Conservation (phyloP, 495 filamentous ascomycete species). For the Penicillium robsamsonii region DNA sequence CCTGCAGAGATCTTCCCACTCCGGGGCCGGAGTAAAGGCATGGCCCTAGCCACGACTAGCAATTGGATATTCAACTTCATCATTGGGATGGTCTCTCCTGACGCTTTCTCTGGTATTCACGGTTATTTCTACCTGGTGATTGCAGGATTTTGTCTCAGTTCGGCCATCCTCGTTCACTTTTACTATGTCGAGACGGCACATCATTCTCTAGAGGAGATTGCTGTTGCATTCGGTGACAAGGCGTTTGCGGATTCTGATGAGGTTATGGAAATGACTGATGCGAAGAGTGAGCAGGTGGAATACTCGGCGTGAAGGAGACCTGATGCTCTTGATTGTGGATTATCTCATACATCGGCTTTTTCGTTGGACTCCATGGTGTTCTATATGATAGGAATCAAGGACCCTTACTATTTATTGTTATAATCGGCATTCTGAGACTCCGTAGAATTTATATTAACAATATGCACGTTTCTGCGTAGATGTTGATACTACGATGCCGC, state of each 20-base stretch:
- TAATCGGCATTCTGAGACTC: too few relatives aligned
- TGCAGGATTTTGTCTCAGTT: slow-evolving; percentile 58
- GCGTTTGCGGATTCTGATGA: slow-evolving; percentile 24
- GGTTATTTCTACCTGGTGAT: slow-evolving; percentile 70
- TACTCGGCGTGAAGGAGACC: not conserved
- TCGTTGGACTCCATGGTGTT: not conserved
- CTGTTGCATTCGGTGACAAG: slow-evolving; percentile 28
- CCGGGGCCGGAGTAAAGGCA: slow-evolving; percentile 61
- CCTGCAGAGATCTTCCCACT: slow-evolving; percentile 73
- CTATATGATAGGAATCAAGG: not conserved
- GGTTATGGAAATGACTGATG: slow-evolving; percentile 16
- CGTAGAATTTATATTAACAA: not conserved
- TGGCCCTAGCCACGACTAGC: slow-evolving; percentile 65
- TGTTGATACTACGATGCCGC: too few relatives aligned
- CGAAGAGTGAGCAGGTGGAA: slow-evolving; percentile 10
- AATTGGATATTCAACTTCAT: slow-evolving; percentile 84
- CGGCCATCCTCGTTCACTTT: slow-evolving; percentile 58
- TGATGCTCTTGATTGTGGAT: not conserved
- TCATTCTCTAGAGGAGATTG: slow-evolving; percentile 64
- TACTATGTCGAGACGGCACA: slow-evolving; percentile 62
- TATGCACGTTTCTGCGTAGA: too few relatives aligned
- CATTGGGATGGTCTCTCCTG: slow-evolving; percentile 68
- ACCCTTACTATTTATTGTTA: too few relatives aligned
- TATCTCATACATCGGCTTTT: not conserved
- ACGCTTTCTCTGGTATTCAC: slow-evolving; percentile 59